phyloP scores from a whole-genome alignment of 495 filamentous ascomycete genomes.

The Rhypophila decipiens region DNA sequence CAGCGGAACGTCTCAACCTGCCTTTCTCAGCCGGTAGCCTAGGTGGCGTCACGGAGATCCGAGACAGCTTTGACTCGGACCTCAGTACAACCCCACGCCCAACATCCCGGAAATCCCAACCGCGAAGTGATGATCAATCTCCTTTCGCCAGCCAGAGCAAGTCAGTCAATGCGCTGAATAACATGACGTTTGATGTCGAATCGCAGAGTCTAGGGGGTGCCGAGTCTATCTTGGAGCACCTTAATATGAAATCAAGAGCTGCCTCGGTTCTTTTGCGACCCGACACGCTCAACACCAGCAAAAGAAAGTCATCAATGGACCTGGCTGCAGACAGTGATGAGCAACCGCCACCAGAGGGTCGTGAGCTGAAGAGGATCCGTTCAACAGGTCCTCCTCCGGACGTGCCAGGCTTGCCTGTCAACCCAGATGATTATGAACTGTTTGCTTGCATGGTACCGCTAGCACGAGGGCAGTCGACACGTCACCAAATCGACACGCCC shows the following conservation, averaged over 20 bases:
- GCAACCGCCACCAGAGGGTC: slow-evolving; percentile 15
- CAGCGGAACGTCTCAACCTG: slow-evolving; percentile 38
- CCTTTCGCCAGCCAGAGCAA: slow-evolving; percentile 17
- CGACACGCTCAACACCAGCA: slow-evolving; percentile 34
- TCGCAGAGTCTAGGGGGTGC: slow-evolving; percentile 41
- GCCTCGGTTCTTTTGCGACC: slow-evolving; percentile 14
- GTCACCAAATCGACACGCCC: slow-evolving; percentile 45
- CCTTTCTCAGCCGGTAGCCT: slow-evolving; percentile 27
- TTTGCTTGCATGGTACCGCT: slow-evolving; percentile 33
- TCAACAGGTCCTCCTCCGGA: slow-evolving; percentile 23
- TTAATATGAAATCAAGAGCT: slow-evolving; percentile 36
- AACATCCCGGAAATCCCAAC: slow-evolving; percentile 13
- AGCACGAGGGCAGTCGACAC: slow-evolving; percentile 23
- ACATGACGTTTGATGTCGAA: slow-evolving; percentile 25
- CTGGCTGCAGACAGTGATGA: slow-evolving; percentile 30
- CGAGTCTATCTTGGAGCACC: slow-evolving; percentile 35
- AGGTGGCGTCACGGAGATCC: slow-evolving; percentile 26
- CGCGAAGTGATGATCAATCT: slow-evolving; percentile 7
- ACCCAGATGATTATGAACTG: slow-evolving; percentile 28
- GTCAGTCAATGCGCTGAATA: slow-evolving; percentile 30
- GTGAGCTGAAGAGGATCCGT: slow-evolving; percentile 40
- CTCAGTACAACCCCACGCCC: slow-evolving; percentile 29
- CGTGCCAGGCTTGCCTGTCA: slow-evolving; percentile 6
- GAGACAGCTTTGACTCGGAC: slow-evolving; percentile 37
- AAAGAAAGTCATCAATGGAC: slow-evolving; percentile 36